phyloP scores from a whole-genome alignment of 2,329 filamentous ascomycete genomes.

The Botrytis porri region DNA sequence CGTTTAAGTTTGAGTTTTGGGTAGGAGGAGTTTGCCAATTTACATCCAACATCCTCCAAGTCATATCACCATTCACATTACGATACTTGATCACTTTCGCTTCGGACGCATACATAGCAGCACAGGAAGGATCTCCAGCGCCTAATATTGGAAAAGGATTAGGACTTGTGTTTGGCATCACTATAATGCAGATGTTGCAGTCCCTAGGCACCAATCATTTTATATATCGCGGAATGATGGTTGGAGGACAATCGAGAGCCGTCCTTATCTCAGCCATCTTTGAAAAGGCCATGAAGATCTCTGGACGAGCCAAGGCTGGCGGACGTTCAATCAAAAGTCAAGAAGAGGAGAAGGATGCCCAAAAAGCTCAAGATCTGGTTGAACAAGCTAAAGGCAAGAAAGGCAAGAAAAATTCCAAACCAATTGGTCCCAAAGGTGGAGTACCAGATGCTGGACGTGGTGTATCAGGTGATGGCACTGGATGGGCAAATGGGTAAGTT shows the following conservation, averaged over 20 bases:
- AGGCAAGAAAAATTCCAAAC: conserved; percentile 44
- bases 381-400: conserved; percentile 42
- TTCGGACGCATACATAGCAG: conserved; percentile 70
- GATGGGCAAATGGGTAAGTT: conserved; percentile 76
- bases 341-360: conserved; percentile 28
- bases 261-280: conserved; percentile 85
- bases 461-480: conserved; percentile 66
- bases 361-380: conserved; percentile 46
- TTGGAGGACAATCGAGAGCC: conserved; percentile 78
- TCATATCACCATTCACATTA: conserved; percentile 80
- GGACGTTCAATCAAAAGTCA: conserved; percentile 50
- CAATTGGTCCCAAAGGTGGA: conserved; percentile 42
- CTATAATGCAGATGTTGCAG: conserved; percentile 78
- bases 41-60: conserved; percentile 69
- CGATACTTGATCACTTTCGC: conserved; percentile 86
- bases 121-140: conserved; percentile 46
- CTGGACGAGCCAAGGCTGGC: conserved; percentile 82
- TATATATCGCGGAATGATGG: conserved; percentile 87
- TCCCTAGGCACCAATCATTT: conserved; percentile 85
- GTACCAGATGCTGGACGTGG: conserved; percentile 45
- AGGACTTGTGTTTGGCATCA: conserved; percentile 80
- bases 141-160: conserved; percentile 74
- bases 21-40: conserved; percentile 78
- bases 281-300: conserved; percentile 87
- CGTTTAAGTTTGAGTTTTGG: conserved; percentile 80